These are phyloP conservation scores for Syzygium oleosum DNA, from an alignment of 345 rosid species.

Conservation along the genomic window DNA sequence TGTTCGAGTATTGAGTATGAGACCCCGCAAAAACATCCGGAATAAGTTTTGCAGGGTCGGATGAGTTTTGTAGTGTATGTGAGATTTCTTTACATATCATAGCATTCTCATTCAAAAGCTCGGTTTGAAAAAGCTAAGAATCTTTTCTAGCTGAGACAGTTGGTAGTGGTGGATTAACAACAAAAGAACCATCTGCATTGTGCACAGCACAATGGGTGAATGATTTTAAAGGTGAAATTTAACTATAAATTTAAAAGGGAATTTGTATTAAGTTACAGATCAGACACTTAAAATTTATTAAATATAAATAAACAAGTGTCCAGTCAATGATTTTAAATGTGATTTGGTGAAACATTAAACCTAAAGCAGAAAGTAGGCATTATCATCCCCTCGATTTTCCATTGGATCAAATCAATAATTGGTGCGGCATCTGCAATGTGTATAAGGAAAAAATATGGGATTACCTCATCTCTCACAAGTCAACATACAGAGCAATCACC, in stretches of 20 bases:
- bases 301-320: background rate
- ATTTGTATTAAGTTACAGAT: background rate
- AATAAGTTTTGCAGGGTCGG: constrained; percentile 45
- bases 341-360: background rate
- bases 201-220: constrained; percentile 6
- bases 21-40: constrained; percentile 32
- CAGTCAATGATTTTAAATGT: background rate
- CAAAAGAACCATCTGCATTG: background rate
- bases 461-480: background rate
- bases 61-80: constrained; percentile 8
- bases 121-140: constrained; percentile 1
- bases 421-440: background rate
- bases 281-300: background rate
- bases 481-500: background rate
- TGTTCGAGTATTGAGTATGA: constrained; percentile 10
- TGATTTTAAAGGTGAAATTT: too few relatives aligned
- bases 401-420: background rate
- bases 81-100: constrained; percentile 13
- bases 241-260: too few relatives aligned
- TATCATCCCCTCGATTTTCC: background rate
- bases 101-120: constrained; percentile 8
- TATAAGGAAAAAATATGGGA: background rate
- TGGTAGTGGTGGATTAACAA: background rate
- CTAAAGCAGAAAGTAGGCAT: background rate
- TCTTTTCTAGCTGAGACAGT: background rate